phyloP scores from a whole-genome alignment of 2,329 filamentous ascomycete species.

The Pseudogymnoascus sp. region DNA sequence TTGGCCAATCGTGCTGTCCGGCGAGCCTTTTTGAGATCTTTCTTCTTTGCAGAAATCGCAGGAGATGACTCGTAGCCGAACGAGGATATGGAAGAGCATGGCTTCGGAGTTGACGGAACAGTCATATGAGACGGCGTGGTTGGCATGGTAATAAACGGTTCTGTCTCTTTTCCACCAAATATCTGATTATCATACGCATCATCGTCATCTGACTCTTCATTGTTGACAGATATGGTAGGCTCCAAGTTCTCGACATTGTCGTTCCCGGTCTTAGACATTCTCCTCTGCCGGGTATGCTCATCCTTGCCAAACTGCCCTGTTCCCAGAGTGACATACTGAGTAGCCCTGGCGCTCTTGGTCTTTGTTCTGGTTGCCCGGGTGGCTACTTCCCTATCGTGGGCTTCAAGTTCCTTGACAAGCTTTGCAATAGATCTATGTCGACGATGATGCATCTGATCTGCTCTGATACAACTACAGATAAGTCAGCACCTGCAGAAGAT shows the following conservation, averaged over 20 bases:
- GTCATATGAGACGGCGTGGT: background rate
- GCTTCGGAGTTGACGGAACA: background rate
- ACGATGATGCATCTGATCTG: constrained; percentile 26
- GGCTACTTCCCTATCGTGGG: constrained; percentile 14
- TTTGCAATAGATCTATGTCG: constrained; percentile 25
- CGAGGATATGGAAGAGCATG: background rate
- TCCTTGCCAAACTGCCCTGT: background rate
- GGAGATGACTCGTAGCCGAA: background rate
- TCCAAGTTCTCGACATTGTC: background rate
- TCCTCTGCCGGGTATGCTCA: background rate
- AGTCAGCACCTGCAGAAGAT: constrained; percentile 9
- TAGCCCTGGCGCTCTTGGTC: background rate
- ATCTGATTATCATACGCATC: background rate
- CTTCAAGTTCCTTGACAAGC: constrained; percentile 20
- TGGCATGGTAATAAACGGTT: background rate
- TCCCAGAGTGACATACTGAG: background rate
- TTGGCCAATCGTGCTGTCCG: background rate
- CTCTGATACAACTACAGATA: constrained; percentile 21
- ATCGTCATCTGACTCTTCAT: background rate
- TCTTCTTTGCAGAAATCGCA: background rate
- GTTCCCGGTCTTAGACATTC: background rate
- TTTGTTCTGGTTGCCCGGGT: background rate
- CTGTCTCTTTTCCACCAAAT: background rate
- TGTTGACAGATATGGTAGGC: background rate
- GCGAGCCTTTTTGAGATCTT: background rate